These are phyloP conservation scores for Podospora bellae-mahoneyi DNA, from an alignment of 495 filamentous ascomycete species.

Conservation along the genomic window DNA sequence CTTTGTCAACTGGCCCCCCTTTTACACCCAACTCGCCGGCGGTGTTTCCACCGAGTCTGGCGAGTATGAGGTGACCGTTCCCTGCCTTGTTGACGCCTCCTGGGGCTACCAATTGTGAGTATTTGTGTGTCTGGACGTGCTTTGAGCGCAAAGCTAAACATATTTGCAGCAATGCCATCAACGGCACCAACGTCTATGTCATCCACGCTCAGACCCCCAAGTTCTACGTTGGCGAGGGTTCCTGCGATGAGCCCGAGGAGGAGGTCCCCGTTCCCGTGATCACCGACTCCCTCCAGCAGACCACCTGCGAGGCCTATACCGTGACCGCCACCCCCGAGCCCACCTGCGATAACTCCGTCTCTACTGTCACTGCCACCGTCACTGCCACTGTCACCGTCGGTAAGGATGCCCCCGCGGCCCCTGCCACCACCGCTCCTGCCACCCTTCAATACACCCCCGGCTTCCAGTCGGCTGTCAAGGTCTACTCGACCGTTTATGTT, in stretches of 20 bases:
- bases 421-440: conserved; percentile 3
- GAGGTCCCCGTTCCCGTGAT: conserved; percentile 4
- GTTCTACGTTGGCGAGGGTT: conserved; percentile 37
- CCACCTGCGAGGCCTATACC: conserved; percentile 28
- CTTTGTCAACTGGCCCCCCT: conserved; percentile 49
- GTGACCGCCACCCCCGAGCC: conserved; percentile 26
- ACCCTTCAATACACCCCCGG: not conserved
- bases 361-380: conserved; percentile 11
- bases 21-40: conserved; percentile 39
- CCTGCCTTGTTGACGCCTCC: conserved; percentile 39
- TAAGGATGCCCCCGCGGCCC: not conserved
- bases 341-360: not conserved
- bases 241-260: conserved; percentile 18
- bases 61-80: conserved; percentile 37
- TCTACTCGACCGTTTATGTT: conserved; percentile 11
- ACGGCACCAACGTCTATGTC: conserved; percentile 49
- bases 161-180: conserved; percentile 42
- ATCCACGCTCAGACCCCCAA: conserved; percentile 47
- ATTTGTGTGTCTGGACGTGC: conserved; percentile 6
- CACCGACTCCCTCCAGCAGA: conserved; percentile 3
- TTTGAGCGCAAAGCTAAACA: not conserved
- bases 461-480: not conserved
- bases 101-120: conserved; percentile 44
- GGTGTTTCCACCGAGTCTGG: conserved; percentile 36
- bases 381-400: conserved; percentile 4